phyloP scores from a whole-genome alignment of 2,329 filamentous ascomycete species.

The Aspergillus luchuensis region DNA sequence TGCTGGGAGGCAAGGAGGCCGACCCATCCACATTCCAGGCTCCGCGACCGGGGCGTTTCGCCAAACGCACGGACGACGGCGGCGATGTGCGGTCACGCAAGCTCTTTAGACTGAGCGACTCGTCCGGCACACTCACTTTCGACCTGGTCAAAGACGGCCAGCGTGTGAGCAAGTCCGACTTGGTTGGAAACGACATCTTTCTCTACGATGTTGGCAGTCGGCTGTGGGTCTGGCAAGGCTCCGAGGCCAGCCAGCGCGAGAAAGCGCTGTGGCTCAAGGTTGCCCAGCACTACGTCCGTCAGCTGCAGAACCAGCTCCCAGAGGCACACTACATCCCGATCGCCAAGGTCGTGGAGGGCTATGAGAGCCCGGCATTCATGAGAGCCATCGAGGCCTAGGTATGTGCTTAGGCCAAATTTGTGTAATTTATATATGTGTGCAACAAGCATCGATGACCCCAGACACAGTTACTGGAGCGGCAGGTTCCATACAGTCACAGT shows the following conservation, averaged over 20 bases:
- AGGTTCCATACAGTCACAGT: too few relatives aligned
- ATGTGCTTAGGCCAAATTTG: not conserved
- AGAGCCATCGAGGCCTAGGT: conserved; percentile 23
- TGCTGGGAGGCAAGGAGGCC: conserved; percentile 55
- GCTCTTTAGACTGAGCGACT: conserved; percentile 66
- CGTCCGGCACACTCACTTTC: conserved; percentile 59
- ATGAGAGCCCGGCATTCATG: conserved; percentile 34
- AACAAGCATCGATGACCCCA: too few relatives aligned
- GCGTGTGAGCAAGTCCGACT: conserved; percentile 49
- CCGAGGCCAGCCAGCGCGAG: conserved; percentile 59
- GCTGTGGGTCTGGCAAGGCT: conserved; percentile 69
- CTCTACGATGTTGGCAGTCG: conserved; percentile 59
- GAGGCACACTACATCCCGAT: conserved; percentile 32
- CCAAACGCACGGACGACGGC: conserved; percentile 30
- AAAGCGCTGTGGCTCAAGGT: conserved; percentile 58
- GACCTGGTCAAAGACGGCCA: conserved; percentile 60
- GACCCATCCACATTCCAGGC: conserved; percentile 47
- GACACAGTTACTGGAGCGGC: too few relatives aligned
- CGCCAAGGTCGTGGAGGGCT: conserved; percentile 32
- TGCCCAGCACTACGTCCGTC: conserved; percentile 33
- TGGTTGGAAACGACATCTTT: conserved; percentile 64
- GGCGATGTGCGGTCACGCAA: conserved; percentile 39
- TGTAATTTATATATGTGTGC: too few relatives aligned
- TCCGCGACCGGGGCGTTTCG: conserved; percentile 41
- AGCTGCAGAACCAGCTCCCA: conserved; percentile 25